phyloP scores from a whole-genome alignment of 352 stramenopile genomes.

The Globisporangium barbulae region DNA sequence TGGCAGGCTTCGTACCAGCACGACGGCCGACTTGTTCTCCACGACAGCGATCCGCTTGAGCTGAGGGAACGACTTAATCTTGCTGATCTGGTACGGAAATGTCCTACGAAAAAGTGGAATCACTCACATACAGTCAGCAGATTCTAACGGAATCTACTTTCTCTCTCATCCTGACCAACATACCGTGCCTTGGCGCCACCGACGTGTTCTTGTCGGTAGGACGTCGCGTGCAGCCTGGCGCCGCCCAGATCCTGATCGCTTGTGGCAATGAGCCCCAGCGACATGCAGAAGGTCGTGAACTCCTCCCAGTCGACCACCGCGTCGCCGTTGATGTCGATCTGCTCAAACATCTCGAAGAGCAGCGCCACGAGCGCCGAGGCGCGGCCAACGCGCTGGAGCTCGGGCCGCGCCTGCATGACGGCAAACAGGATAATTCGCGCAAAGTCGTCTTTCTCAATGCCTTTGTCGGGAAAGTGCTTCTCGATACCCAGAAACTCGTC shows the following conservation, averaged over 20 bases:
- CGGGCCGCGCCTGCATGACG: conserved; percentile 38
- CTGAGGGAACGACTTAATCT: conserved; percentile 38
- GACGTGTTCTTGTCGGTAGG: conserved; percentile 21
- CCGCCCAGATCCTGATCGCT: conserved; percentile 20
- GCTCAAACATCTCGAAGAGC: conserved; percentile 75
- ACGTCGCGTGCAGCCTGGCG: background rate
- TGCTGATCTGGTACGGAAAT: conserved; percentile 67
- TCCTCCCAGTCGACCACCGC: conserved; percentile 78
- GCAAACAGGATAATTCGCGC: conserved; percentile 44
- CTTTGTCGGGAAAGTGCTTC: conserved; percentile 35
- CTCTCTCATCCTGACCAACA: background rate
- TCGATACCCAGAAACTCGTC: conserved; percentile 61
- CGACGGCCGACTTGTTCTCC: conserved; percentile 50
- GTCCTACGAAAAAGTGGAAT: conserved; percentile 23
- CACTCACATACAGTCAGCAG: background rate
- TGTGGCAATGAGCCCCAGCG: conserved; percentile 55
- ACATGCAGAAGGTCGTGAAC: conserved; percentile 80
- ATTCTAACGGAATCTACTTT: background rate
- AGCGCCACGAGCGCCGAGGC: conserved; percentile 38
- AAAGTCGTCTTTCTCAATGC: conserved; percentile 48
- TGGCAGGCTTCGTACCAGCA: conserved; percentile 32
- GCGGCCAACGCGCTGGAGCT: conserved; percentile 30
- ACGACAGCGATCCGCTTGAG: conserved; percentile 60
- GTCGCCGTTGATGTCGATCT: conserved; percentile 86
- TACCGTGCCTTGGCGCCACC: conserved; percentile 10